Conservation (phyloP, 140 eudicot species). For the Cichorium intybus region DNA sequence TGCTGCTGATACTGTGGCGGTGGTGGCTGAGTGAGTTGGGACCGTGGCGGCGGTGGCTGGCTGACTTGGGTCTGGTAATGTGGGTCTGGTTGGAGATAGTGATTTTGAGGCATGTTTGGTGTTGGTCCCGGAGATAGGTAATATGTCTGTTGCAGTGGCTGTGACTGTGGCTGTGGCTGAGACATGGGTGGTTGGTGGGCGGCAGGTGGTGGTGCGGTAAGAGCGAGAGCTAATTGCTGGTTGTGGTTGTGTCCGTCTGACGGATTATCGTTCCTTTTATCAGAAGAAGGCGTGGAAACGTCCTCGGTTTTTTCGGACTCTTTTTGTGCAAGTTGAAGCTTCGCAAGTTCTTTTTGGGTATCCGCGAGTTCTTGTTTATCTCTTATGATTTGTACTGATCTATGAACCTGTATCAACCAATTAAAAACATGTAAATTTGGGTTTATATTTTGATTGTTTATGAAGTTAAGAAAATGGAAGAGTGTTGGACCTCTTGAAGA, state of each 20-base stretch:
- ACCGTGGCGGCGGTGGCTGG: slow-evolving; percentile 19
- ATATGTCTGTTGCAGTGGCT: slow-evolving; percentile 46
- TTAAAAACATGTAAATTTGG: no score
- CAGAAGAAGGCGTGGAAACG: slow-evolving; percentile 38
- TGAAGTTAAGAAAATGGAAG: not conserved
- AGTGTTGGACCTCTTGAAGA: slow-evolving; percentile 67
- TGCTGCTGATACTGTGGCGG: slow-evolving; percentile 31
- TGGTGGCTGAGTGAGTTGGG: slow-evolving; percentile 41
- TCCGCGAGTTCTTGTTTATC: slow-evolving; percentile 96
- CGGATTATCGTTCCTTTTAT: slow-evolving; percentile 45
- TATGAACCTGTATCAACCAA: slow-evolving; percentile 57
- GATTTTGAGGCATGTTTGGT: no score
- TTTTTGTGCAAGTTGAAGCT: slow-evolving; percentile 84
- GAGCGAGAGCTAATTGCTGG: slow-evolving; percentile 79
- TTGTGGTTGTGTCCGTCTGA: slow-evolving; percentile 51
- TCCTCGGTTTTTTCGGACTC: slow-evolving; percentile 65
- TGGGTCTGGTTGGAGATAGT: not conserved
- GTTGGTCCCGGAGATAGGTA: not conserved
- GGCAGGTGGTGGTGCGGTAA: slow-evolving; percentile 63
- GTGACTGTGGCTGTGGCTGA: slow-evolving; percentile 31
- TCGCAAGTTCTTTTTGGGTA: slow-evolving; percentile 88
- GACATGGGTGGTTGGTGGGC: slow-evolving; percentile 50
- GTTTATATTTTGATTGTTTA: no score
- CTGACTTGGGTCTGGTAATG: slow-evolving; percentile 7
- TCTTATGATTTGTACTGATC: slow-evolving; percentile 87